Evolutionary conservation across 345 rosid species (phyloP).

Genomic region (Euphorbia pulcherrima): DNA sequence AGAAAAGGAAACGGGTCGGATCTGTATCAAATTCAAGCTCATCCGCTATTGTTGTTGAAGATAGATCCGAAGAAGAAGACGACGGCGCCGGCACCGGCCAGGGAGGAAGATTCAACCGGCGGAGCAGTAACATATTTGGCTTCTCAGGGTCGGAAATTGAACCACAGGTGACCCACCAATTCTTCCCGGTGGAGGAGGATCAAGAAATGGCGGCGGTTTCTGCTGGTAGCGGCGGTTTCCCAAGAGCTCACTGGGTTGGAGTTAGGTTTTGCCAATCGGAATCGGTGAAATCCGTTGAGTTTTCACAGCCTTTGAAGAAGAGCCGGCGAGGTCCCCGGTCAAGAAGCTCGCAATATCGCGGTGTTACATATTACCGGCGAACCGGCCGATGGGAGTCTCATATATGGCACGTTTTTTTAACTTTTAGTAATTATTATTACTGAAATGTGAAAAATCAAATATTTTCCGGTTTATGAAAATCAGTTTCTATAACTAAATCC

Average conservation of each 20-base stretch:
- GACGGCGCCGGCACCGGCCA: slow-evolving; percentile 42
- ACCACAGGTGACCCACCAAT: slow-evolving; percentile 69
- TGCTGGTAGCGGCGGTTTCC: slow-evolving; percentile 35
- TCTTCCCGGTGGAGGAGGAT: slow-evolving; percentile 58
- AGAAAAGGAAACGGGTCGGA: slow-evolving; percentile 66
- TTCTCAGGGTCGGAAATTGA: slow-evolving; percentile 41
- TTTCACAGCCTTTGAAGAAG: slow-evolving; percentile 66
- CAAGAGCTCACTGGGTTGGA: slow-evolving; percentile 63
- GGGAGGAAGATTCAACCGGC: slow-evolving; percentile 30
- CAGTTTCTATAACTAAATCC: no score
- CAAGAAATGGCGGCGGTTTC: slow-evolving; percentile 39
- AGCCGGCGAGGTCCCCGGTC: slow-evolving; percentile 97
- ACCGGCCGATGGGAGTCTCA: slow-evolving; percentile 99
- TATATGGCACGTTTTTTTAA: slow-evolving; percentile 69
- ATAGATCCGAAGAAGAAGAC: slow-evolving; percentile 74
- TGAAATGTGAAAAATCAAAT: not conserved
- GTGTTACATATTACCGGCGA: slow-evolving; percentile 93
- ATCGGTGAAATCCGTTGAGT: slow-evolving; percentile 39
- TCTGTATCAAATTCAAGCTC: slow-evolving; percentile 78
- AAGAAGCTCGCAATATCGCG: slow-evolving; percentile 92
- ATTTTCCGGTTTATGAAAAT: not conserved
- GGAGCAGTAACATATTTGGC: slow-evolving; percentile 50
- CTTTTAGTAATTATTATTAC: no score
- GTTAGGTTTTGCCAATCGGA: slow-evolving; percentile 65
- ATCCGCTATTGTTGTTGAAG: slow-evolving; percentile 69